Evolutionary conservation across 1,284 basidiomycete genomes (phyloP), one percentile per base, ranked within the genome.

Genomic region (Phellopilus nigrolimitatus): DNA sequence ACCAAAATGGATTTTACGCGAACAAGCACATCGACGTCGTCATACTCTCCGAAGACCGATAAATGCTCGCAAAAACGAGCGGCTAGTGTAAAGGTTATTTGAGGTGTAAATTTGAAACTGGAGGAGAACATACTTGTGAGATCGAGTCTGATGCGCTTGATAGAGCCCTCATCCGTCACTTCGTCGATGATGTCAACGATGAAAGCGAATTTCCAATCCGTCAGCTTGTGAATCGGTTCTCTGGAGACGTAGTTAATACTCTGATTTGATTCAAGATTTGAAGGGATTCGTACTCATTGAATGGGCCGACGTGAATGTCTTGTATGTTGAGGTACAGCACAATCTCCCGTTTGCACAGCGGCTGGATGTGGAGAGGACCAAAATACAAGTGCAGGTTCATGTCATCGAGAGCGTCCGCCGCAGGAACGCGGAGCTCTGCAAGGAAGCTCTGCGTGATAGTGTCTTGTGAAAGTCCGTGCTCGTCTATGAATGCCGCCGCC

Each of bases 281-380:
- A n/a, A n/a, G n/a, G n/a, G n/a, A n/a, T n/a, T n/a, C n/a, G n/a
- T n/a, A n/a, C n/a, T n/a, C n/a, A n/a, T n/a, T n/a, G n/a, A n/a
- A n/a, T n/a, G n/a, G n/a, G n/a, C n/a, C n/a, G 52, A 66, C 65
- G 13, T 53, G 39, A 13, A 65, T 50, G 24, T 66, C 62, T 28
- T 65, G 60, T 25, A 68, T 52, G 37, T 57, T 55, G 57, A 67
- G 64, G 51, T 60, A 60, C 2, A 68, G 21, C 22, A 69, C 55
- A n/a, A 64, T 62, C 56, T 69, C 68, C 12, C 55, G 55, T n/a
- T 61, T 54, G 54, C 68, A 69, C 7, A 68, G 51, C 2, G 64
- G 59, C 22, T 57, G 57, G 53, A 69, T 59, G 25, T 57, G 56
- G 3, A 67, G 64, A 1, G 65, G 57, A 8, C 62, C 63, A 24